A percentile compares a stretch with the other conserved stretches of the same genome.
phyloP scores from a whole-genome alignment of 352 stramenopile genomes.

The Pythium periplocum region DNA sequence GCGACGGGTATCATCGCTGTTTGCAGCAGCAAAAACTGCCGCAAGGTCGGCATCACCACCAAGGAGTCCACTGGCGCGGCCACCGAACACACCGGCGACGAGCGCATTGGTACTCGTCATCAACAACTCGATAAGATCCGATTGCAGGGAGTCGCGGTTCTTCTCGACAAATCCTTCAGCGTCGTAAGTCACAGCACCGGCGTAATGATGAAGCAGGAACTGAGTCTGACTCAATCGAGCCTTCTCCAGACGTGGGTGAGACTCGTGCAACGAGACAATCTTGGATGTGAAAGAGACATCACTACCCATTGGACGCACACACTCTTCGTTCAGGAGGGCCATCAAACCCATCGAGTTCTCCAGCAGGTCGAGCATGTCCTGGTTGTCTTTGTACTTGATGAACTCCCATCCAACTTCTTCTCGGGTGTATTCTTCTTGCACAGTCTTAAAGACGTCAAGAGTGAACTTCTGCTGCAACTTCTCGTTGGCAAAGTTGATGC shows the following conservation, averaged over 20 bases:
- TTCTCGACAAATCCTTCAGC: conserved; percentile 83
- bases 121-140: conserved; percentile 68
- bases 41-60: conserved; percentile 61
- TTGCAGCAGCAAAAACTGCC: conserved; percentile 38
- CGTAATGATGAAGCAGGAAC: conserved; percentile 84
- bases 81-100: conserved; percentile 71
- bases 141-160: conserved; percentile 84
- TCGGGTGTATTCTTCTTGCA: conserved; percentile 77
- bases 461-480: conserved; percentile 93
- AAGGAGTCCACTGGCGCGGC: conserved; percentile 29
- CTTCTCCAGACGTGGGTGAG: conserved; percentile 74
- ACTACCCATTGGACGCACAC: conserved; percentile 82
- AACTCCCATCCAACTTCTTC: conserved; percentile 78
- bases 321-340: conserved; percentile 89
- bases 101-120: conserved; percentile 62
- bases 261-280: conserved; percentile 78
- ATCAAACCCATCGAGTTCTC: conserved; percentile 89
- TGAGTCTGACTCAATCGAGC: conserved; percentile 64
- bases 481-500: conserved; percentile 95
- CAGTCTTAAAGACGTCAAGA: conserved; percentile 81
- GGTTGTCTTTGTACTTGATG: conserved; percentile 86
- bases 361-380: conserved; percentile 87
- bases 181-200: conserved; percentile 75
- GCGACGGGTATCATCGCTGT: conserved; percentile 39
- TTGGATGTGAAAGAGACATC: conserved; percentile 87